Evolutionary conservation across 2,329 filamentous ascomycete species (phyloP), one percentile per base, ranked within the genome.

Genomic region (Pseudogymnoascus verrucosus): DNA sequence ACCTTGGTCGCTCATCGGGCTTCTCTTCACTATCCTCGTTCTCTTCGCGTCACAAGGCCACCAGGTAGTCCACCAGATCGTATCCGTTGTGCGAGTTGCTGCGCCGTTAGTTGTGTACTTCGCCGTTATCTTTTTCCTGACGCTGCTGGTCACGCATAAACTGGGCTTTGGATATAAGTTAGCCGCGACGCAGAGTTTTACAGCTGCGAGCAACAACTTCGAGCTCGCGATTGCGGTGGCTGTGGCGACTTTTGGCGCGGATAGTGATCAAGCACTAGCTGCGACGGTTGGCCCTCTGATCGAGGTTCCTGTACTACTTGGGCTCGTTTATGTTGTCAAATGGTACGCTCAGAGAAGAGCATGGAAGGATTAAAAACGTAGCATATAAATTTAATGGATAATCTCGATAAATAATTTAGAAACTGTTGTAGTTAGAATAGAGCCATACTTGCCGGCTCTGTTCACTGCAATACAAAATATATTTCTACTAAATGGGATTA

Each of bases 141-240:
- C 90, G 0, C 77, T 95, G 1, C 78, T 78, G 47, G 76, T 87
- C 87, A 1, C 82, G 85, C 2, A 81, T 60, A 81, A 79, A n/a
- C 76, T 88, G n/a, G 89, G 90, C 0, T 92, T 92, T 64, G 85
- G 84, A 0, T 96, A 96, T 72, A 81, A 81, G 37, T 73, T 92
- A 0, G 82, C 83, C 1, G 81, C 83, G 10, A 93, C 91, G 1
- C 91, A 96, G 76, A 92, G 89, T 71, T 95, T 96, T 70, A 96
- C 90, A 0, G 93, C 91, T 0, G 89, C 90, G 0, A 96, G 91
- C 73, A 96, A 96, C 72, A 96, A 96, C 73, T 96, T 96, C 71
- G 92, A 96, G 77, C 78, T 96, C 23, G 91, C 92, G 0, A 96
- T 96, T 75, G 91, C 91, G 0, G 91, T 96, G 0, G 89, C 89